These are phyloP conservation scores for Leishmania tarentolae DNA, from an alignment of 208 protist species.

Conservation along the genomic window DNA sequence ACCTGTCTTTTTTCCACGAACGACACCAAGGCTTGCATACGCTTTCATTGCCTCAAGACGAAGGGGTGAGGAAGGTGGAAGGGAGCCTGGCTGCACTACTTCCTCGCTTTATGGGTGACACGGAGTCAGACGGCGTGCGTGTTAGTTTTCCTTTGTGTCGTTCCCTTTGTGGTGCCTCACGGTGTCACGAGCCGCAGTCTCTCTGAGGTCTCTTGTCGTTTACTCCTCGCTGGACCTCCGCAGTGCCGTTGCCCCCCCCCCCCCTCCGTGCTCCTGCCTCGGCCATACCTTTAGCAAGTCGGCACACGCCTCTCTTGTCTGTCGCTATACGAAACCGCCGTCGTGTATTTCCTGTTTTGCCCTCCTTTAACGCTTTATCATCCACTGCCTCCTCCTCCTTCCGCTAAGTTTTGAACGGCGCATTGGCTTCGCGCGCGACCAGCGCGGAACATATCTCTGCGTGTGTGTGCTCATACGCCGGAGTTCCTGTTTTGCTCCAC, in stretches of 20 bases:
- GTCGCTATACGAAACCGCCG: not conserved
- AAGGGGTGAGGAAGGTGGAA: not conserved
- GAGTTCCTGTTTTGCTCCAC: not conserved
- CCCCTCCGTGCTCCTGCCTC: not conserved
- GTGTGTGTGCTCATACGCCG: not conserved
- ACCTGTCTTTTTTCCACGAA: not conserved
- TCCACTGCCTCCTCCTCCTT: not conserved
- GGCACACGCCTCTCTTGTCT: not conserved
- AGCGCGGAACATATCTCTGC: not conserved
- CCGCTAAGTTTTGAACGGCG: not conserved
- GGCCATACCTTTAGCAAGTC: not conserved
- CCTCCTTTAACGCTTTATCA: not conserved
- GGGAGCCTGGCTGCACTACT: not conserved
- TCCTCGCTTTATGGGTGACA: not conserved
- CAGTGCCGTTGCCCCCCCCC: not conserved
- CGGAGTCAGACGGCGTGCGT: not conserved
- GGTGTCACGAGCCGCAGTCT: not conserved
- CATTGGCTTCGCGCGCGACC: not conserved
- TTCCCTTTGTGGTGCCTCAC: not conserved
- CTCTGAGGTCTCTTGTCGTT: not conserved
- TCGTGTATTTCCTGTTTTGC: not conserved
- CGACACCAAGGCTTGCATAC: not conserved
- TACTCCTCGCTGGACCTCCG: not conserved
- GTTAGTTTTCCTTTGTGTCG: not conserved
- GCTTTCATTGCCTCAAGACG: not conserved